Evolutionary conservation across 1,139 yeast species (phyloP), one percentile per base, ranked within the genome.

Genomic region (Scheffersomyces illinoinensis): DNA sequence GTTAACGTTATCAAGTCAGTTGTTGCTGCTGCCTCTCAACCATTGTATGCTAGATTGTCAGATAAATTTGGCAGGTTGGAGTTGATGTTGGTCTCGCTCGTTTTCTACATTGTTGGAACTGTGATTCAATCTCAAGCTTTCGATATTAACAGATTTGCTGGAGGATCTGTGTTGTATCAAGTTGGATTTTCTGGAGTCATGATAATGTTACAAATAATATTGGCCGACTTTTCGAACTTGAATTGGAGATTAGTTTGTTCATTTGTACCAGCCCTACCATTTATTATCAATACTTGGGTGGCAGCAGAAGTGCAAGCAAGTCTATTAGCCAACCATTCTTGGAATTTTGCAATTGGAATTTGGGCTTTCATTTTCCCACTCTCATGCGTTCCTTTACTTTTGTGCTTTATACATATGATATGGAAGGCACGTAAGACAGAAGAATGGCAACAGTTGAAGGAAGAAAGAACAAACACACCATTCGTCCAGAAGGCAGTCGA

Each of bases 311-410:
- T 89, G 54, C 75, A 84, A 8, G 33, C 51, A 12, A 51, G 56
- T 50, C 52, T 61, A 57, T 54, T 57, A 21, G 56, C 53, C 52
- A 67, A 77, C 51, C 72, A 77, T 70, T 62, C 73, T 2, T 89
- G 96, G 96, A 80, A 84, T 49, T 89, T 88, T 86, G 88, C 88
- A 66, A 86, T 89, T 65, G 93, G 89, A 51, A 88, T 89, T 84
- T 90, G 91, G 91, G 93, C 93, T 1, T 87, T 88, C 68, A 87
- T 90, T 61, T 82, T 87, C 76, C 93, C 95, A 33, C 76, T 88
- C 47, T 70, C 85, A 5, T 78, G 88, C 65, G 59, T 89, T 23
- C 95, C 95, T 26, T 73, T 90, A 58, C 65, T 87, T 39, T 61
- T 62, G 12, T 82, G 88, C 65, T 76, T 87, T 66, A 50, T 79